phyloP scores from a whole-genome alignment of 257 asterid species.

The Lantana camara region DNA sequence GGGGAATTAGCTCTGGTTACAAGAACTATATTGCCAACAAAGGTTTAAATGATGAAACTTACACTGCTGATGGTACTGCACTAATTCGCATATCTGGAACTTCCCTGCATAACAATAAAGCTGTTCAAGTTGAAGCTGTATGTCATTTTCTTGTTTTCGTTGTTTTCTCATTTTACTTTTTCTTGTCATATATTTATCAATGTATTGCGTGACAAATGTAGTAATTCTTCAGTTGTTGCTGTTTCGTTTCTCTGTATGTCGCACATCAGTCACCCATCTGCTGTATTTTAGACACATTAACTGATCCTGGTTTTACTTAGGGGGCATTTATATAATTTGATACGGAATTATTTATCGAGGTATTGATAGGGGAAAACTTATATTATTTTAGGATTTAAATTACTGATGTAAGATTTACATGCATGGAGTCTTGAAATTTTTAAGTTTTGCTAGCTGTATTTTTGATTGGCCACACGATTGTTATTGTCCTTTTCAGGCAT shows the following conservation, averaged over 20 bases:
- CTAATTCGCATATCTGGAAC: slow-evolving; percentile 84
- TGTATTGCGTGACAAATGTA: neutral
- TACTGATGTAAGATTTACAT: too few species aligned
- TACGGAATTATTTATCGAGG: neutral
- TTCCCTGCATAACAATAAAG: slow-evolving; percentile 66
- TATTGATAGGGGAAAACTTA: neutral
- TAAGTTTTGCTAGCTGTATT: too few species aligned
- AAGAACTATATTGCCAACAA: slow-evolving; percentile 79
- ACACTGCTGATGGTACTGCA: slow-evolving; percentile 77
- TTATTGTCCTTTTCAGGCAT: neutral
- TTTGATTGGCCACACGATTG: neutral
- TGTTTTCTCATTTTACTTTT: neutral
- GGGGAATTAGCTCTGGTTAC: slow-evolving; percentile 93
- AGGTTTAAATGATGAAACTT: slow-evolving; percentile 91
- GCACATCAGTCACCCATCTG: neutral
- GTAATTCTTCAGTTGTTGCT: neutral
- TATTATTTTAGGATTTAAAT: neutral
- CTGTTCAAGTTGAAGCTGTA: slow-evolving; percentile 91
- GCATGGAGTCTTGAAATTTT: too few species aligned
- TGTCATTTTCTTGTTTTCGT: slow-evolving; percentile 18
- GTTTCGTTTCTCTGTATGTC: neutral
- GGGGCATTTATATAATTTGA: neutral
- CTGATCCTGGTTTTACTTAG: neutral
- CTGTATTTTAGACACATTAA: neutral
- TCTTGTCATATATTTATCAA: neutral